Conservation (phyloP, 1,284 basidiomycete genomes). For the Pisolithus thermaeus region DNA sequence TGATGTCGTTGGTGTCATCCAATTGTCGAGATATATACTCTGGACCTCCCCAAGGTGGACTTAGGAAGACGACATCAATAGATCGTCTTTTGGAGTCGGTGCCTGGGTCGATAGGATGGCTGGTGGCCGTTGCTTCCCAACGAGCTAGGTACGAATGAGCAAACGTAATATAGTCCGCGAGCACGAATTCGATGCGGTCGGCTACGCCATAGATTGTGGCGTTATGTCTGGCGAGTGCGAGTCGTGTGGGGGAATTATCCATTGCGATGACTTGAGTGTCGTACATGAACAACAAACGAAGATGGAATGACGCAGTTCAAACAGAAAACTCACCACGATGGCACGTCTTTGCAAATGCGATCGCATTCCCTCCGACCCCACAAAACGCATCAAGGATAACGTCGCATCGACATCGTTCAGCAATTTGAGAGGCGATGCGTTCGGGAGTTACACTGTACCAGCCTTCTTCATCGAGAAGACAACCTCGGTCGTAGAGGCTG, state of each 20-base stretch:
- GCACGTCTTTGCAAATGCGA: constrained; percentile 94
- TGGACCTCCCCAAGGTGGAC: constrained; percentile 91
- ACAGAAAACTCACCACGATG: constrained; percentile 60
- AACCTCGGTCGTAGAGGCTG: constrained; percentile 73
- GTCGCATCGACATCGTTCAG: constrained; percentile 82
- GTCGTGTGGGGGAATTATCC: constrained; percentile 78
- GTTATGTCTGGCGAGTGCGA: constrained; percentile 88
- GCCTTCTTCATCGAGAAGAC: constrained; percentile 80
- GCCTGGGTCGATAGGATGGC: too few relatives aligned
- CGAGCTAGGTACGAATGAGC: constrained; percentile 47
- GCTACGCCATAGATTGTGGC: constrained; percentile 90
- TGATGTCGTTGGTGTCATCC: constrained; percentile 4
- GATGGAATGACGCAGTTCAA: background rate
- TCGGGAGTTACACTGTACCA: constrained; percentile 99
- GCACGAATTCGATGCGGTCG: constrained; percentile 90
- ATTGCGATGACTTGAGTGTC: constrained; percentile 75
- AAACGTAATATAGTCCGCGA: constrained; percentile 83
- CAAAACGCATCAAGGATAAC: constrained; percentile 92
- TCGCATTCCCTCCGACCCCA: constrained; percentile 96
- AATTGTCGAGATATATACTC: constrained; percentile 50
- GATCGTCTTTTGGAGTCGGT: constrained; percentile 27
- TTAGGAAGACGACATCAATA: constrained; percentile 87
- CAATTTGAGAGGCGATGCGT: constrained; percentile 85
- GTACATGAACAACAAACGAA: background rate
- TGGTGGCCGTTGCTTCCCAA: too few relatives aligned